Percentiles rank a stretch among this genome's conserved stretches.
Evolutionary conservation across 1,139 yeast species (phyloP).

Genomic region (Lodderomyces jiufengensis): DNA sequence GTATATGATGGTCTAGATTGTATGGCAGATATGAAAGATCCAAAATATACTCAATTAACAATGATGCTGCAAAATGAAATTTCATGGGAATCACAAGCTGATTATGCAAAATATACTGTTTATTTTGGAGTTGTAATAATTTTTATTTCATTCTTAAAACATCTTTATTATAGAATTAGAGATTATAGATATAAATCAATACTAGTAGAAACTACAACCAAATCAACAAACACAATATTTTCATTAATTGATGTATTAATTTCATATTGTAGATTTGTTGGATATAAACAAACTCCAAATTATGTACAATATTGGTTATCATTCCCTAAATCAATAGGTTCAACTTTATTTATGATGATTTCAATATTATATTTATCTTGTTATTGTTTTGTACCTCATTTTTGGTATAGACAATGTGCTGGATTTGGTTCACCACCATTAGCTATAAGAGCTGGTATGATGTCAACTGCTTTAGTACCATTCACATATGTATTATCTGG

Average conservation of each 20-base stretch:
- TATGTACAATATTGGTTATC: constrained; percentile 36
- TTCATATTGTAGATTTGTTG: constrained; percentile 44
- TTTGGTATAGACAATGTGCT: constrained; percentile 52
- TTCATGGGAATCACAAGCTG: constrained; percentile 37
- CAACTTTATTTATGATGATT: constrained; percentile 35
- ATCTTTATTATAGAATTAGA: constrained; percentile 30
- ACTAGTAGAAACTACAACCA: no score
- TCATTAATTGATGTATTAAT: constrained; percentile 27
- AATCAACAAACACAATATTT: constrained; percentile 12
- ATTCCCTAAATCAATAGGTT: constrained; percentile 51
- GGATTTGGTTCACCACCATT: constrained; percentile 69
- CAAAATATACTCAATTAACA: constrained; percentile 22
- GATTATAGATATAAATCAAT: constrained; percentile 29
- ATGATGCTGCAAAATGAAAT: constrained; percentile 34
- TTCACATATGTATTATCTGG: constrained; percentile 51
- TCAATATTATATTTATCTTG: constrained; percentile 45
- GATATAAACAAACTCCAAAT: constrained; percentile 48
- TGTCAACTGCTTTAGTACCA: constrained; percentile 53
- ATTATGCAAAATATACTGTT: constrained; percentile 44
- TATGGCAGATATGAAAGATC: constrained; percentile 31
- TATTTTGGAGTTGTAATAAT: constrained; percentile 43
- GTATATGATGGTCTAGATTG: constrained; percentile 45
- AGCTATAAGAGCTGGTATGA: constrained; percentile 51
- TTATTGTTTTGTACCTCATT: constrained; percentile 47
- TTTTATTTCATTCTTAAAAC: constrained; percentile 36